phyloP scores from a whole-genome alignment of 345 rosid genomes.

The Camelina laxa region DNA sequence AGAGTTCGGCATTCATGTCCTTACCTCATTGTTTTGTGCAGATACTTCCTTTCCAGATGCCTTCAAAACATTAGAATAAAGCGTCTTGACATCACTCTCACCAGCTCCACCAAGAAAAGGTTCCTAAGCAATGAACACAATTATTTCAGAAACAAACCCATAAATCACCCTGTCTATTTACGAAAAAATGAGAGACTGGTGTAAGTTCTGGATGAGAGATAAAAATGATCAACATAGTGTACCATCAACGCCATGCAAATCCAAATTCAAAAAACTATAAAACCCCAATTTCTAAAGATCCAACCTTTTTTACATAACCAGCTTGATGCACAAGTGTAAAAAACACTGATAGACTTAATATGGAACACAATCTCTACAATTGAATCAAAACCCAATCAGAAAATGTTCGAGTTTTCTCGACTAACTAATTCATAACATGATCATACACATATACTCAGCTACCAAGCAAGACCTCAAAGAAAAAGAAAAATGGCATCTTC shows the following conservation, averaged over 20 bases:
- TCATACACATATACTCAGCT: slow-evolving; percentile 21
- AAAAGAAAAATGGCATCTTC: not conserved
- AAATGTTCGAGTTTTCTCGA: not conserved
- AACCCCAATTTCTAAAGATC: not conserved
- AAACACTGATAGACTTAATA: slow-evolving; percentile 7
- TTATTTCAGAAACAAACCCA: slow-evolving; percentile 13
- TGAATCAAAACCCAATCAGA: not conserved
- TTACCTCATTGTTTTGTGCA: slow-evolving; percentile 49
- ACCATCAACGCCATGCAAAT: not conserved
- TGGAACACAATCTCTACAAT: not conserved
- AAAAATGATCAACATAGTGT: not conserved
- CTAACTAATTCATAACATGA: not conserved
- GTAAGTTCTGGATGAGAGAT: not conserved
- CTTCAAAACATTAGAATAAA: slow-evolving; percentile 57
- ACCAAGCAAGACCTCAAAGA: slow-evolving; percentile 8
- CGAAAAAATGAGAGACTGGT: not conserved
- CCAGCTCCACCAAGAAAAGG: slow-evolving; percentile 33
- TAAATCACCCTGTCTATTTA: not conserved
- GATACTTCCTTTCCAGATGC: slow-evolving; percentile 51
- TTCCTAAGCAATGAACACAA: slow-evolving; percentile 49
- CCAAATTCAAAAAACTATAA: not conserved
- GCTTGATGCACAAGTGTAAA: slow-evolving; percentile 22
- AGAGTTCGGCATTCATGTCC: not conserved
- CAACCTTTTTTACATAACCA: not conserved
- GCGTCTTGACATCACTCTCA: slow-evolving; percentile 56